Evolutionary conservation across 805 yeast species (phyloP), one percentile per base, ranked within the genome.

Genomic region (Yarrowia porcina): DNA sequence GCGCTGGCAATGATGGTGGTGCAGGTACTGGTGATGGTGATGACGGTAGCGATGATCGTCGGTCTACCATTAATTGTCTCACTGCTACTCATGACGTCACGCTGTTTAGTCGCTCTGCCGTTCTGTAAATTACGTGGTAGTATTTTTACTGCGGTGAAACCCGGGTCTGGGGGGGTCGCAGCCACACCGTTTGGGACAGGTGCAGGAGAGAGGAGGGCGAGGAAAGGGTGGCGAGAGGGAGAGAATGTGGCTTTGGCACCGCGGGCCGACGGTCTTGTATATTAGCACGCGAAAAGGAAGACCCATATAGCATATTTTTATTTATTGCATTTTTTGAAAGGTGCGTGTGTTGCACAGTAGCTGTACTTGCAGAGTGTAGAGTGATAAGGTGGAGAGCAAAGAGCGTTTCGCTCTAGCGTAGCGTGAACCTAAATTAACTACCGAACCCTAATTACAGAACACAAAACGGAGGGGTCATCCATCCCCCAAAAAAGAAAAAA

Each of bases 101-200:
- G 11, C 4, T n/a, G 17, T 13, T 4, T 13, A 12, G 17, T 13
- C 17, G 17, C 4, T 32, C n/a, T 13, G 6, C n/a, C 32, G 30
- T 23, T 15, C 30, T 21, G 13, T 6, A 23, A 25, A 21, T n/a
- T 42, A 15, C 47, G 27, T 13, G 27, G 44, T 21, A 21, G n/a
- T 21, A 20, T 15, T 21, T 39, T 39, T 39, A 39, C 44, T 20
- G 38, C 38, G 38, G 23, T 38, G 42, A 9, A 38, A 38, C 42
- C 23, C 44, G 44, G 25, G 25, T 39, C 50, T 12, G 9, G 33
- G 36, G 11, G 15, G 7, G 30, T 45, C 52, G 52, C 52, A 45
- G 12, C 17, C 23, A 4, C 52, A 30, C 36, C 36, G 36, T 45
- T 45, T 45, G 52, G 52, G 52, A 45, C 52, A 45, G 36, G 52